phyloP scores from a whole-genome alignment of 2,329 filamentous ascomycete genomes.

The Rhynchosporium secalis region DNA sequence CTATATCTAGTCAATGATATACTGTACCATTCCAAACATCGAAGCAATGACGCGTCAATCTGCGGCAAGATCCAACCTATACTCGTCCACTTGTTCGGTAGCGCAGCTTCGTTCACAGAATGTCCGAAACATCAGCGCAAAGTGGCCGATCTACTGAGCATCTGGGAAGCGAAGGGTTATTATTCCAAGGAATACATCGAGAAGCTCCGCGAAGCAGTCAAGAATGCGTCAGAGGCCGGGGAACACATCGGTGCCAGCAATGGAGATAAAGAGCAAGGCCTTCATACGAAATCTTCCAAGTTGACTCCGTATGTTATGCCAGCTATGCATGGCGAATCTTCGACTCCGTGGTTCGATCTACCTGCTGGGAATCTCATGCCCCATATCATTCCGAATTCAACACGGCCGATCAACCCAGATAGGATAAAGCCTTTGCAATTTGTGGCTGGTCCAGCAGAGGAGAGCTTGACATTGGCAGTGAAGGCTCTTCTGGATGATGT shows the following conservation, averaged over 20 bases:
- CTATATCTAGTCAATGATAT: slow-evolving; percentile 79
- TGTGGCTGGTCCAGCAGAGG: slow-evolving; percentile 65
- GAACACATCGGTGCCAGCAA: slow-evolving; percentile 33
- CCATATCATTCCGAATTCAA: slow-evolving; percentile 74
- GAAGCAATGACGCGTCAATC: slow-evolving; percentile 51
- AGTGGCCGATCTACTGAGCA: slow-evolving; percentile 60
- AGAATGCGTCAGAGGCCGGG: slow-evolving; percentile 43
- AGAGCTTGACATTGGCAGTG: slow-evolving; percentile 65
- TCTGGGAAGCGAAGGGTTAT: slow-evolving; percentile 71
- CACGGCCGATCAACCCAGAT: slow-evolving; percentile 69
- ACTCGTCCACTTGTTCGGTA: slow-evolving; percentile 62
- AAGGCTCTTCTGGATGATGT: slow-evolving; percentile 69
- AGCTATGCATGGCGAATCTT: slow-evolving; percentile 71
- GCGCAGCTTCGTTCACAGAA: slow-evolving; percentile 57
- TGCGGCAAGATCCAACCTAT: slow-evolving; percentile 56
- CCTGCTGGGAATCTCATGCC: slow-evolving; percentile 81
- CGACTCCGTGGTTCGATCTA: slow-evolving; percentile 76
- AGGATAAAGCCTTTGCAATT: slow-evolving; percentile 73
- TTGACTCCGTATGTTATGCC: slow-evolving; percentile 73
- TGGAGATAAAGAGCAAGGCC: slow-evolving; percentile 33
- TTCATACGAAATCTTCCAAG: slow-evolving; percentile 53
- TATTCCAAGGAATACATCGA: slow-evolving; percentile 55
- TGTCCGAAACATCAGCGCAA: slow-evolving; percentile 67
- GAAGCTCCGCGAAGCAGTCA: slow-evolving; percentile 60
- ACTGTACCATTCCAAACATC: slow-evolving; percentile 66